phyloP scores from a whole-genome alignment of 1,284 basidiomycete species.

The Gymnopus androsaceus region DNA sequence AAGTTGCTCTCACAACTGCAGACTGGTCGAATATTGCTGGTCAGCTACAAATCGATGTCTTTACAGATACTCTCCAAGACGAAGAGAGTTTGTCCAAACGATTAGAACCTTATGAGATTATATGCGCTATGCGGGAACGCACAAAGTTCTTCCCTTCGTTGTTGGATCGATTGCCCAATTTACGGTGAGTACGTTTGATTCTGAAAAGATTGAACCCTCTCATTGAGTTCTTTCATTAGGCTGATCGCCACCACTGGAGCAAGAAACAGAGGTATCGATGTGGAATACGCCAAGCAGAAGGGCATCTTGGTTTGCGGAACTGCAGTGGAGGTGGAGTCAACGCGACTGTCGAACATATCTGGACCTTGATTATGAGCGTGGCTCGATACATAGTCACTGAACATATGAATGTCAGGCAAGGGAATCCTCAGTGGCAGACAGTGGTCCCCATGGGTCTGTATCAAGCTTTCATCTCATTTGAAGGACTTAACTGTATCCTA shows the following conservation, averaged over 20 bases:
- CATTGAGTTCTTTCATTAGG: constrained; percentile 23
- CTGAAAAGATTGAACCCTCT: neutral
- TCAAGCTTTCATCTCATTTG: too few species aligned
- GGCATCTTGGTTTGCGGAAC: constrained; percentile 64
- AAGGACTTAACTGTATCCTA: too few species aligned
- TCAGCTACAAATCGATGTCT: constrained; percentile 46
- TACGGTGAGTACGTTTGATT: constrained; percentile 40
- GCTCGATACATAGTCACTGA: constrained; percentile 54
- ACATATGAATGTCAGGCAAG: constrained; percentile 49
- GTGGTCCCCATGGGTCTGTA: constrained; percentile 54
- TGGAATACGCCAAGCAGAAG: constrained; percentile 45
- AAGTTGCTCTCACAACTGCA: constrained; percentile 48
- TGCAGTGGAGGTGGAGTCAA: constrained; percentile 40
- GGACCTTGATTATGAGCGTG: constrained; percentile 51
- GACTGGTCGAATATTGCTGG: constrained; percentile 52
- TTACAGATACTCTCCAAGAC: constrained; percentile 51
- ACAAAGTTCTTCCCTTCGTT: constrained; percentile 56
- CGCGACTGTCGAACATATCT: constrained; percentile 62
- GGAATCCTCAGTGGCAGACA: constrained; percentile 57
- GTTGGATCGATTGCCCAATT: constrained; percentile 56
- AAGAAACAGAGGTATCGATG: constrained; percentile 53
- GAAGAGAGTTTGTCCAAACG: constrained; percentile 52
- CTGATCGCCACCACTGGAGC: constrained; percentile 61
- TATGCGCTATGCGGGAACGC: constrained; percentile 70
- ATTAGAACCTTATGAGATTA: constrained; percentile 53